phyloP scores from a whole-genome alignment of 768 basidiomycete genomes.

The Russula griseocarnosa region DNA sequence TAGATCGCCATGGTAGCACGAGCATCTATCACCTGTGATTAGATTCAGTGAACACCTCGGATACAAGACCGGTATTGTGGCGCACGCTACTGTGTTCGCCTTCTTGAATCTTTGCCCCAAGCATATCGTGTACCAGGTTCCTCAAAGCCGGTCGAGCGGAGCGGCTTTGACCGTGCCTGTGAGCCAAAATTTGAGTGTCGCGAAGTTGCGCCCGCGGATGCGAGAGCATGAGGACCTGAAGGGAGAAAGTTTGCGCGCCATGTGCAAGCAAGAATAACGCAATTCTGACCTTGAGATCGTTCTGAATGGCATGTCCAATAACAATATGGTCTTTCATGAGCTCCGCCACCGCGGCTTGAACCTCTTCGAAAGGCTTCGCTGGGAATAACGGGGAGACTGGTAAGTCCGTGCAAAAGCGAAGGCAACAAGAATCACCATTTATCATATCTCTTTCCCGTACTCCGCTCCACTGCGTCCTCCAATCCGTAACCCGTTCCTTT shows the following conservation, averaged over 20 bases:
- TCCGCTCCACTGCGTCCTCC: conserved; percentile 86
- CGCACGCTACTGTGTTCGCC: conserved; percentile 91
- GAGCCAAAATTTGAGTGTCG: conserved; percentile 65
- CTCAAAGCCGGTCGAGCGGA: conserved; percentile 72
- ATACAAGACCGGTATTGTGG: conserved; percentile 20
- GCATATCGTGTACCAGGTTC: conserved; percentile 72
- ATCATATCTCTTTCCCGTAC: conserved; percentile 72
- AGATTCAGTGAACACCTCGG: neutral
- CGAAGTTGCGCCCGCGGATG: conserved; percentile 61
- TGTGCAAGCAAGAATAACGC: conserved; percentile 28
- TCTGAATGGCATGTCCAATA: conserved; percentile 86
- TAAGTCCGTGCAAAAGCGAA: neutral
- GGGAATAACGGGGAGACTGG: neutral
- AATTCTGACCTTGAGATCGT: conserved; percentile 86
- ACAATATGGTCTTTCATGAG: conserved; percentile 74
- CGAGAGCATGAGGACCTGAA: conserved; percentile 62
- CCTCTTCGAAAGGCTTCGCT: conserved; percentile 76
- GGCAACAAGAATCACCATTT: conserved; percentile 44
- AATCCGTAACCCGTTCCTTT: conserved; percentile 86
- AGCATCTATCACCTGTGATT: conserved; percentile 77
- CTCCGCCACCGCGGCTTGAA: conserved; percentile 74
- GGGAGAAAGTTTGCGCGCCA: neutral
- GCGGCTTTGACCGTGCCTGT: conserved; percentile 56
- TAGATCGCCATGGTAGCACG: conserved; percentile 95
- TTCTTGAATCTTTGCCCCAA: conserved; percentile 74